Conservation (phyloP, 441 rosid genomes). For the Isatis lusitanica region DNA sequence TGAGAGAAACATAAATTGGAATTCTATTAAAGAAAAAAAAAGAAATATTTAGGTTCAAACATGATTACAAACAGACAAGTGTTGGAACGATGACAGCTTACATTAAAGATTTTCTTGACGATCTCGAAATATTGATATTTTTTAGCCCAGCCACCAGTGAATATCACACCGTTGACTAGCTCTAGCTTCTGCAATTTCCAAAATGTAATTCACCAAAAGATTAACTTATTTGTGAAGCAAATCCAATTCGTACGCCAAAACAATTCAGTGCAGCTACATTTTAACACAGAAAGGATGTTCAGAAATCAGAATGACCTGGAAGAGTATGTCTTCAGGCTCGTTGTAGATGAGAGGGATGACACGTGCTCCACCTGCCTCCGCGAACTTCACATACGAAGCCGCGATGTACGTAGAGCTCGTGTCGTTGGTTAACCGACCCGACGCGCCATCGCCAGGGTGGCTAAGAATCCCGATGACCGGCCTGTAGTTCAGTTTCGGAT, state of each 20-base stretch:
- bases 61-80: not conserved
- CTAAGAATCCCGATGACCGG: constrained; percentile 78
- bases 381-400: constrained; percentile 85
- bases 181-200: constrained; percentile 71
- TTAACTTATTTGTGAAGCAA: not conserved
- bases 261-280: not conserved
- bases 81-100: constrained; percentile 5
- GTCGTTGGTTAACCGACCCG: constrained; percentile 65
- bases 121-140: constrained; percentile 57
- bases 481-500: constrained; percentile 59
- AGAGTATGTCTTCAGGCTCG: constrained; percentile 61
- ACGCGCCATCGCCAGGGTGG: constrained; percentile 89
- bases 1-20: constrained; percentile 22
- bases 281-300: too few species aligned
- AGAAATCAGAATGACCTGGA: constrained; percentile 45
- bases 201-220: too few species aligned
- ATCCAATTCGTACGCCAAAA: not conserved
- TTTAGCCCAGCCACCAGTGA: constrained; percentile 89
- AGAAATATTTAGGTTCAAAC: not conserved
- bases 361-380: constrained; percentile 82
- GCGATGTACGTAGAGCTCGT: constrained; percentile 63
- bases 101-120: constrained; percentile 54
- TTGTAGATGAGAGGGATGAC: constrained; percentile 80
- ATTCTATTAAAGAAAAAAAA: not conserved
- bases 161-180: constrained; percentile 76